phyloP scores from a whole-genome alignment of 768 basidiomycete genomes.

The Mycena epipterygia region DNA sequence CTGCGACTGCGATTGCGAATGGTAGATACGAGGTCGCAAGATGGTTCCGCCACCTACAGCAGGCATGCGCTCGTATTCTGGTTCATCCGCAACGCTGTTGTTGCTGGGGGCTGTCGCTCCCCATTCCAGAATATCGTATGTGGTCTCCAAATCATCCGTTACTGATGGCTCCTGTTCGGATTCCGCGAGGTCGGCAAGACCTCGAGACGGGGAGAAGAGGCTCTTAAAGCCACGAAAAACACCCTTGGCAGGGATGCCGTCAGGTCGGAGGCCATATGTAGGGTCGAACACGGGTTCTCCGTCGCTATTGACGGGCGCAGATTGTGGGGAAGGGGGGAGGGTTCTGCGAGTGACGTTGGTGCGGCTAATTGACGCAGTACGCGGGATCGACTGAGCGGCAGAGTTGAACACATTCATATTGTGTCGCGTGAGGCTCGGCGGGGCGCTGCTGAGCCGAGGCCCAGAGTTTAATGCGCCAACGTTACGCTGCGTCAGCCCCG shows the following conservation, averaged over 20 bases:
- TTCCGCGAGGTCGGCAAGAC: conserved; percentile 86
- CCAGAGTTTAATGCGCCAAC: conserved; percentile 19
- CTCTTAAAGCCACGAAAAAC: conserved; percentile 84
- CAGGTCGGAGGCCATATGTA: conserved; percentile 95
- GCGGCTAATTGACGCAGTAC: conserved; percentile 33
- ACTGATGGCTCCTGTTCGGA: conserved; percentile 60
- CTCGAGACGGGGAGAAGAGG: conserved; percentile 76
- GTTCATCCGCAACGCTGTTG: conserved; percentile 54
- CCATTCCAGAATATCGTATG: conserved; percentile 82
- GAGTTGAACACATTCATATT: conserved; percentile 35
- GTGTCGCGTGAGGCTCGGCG: conserved; percentile 36
- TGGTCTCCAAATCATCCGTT: conserved; percentile 56
- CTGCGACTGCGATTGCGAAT: conserved; percentile 89
- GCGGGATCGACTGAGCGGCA: conserved; percentile 11
- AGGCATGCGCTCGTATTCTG: conserved; percentile 89
- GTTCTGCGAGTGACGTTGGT: conserved; percentile 40
- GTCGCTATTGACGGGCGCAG: conserved; percentile 71
- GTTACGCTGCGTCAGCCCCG: conserved; percentile 25
- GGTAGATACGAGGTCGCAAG: conserved; percentile 86
- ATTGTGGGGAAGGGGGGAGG: conserved; percentile 39
- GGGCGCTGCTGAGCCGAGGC: conserved; percentile 24
- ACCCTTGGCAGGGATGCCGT: conserved; percentile 88
- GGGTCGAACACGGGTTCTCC: conserved; percentile 75
- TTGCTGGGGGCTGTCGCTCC: conserved; percentile 60
- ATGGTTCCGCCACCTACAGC: conserved; percentile 93